Percentiles rank a stretch among this genome's conserved stretches.
phyloP scores from a whole-genome alignment of 73 alveolate genomes.

The Tetrahymena thermophila region DNA sequence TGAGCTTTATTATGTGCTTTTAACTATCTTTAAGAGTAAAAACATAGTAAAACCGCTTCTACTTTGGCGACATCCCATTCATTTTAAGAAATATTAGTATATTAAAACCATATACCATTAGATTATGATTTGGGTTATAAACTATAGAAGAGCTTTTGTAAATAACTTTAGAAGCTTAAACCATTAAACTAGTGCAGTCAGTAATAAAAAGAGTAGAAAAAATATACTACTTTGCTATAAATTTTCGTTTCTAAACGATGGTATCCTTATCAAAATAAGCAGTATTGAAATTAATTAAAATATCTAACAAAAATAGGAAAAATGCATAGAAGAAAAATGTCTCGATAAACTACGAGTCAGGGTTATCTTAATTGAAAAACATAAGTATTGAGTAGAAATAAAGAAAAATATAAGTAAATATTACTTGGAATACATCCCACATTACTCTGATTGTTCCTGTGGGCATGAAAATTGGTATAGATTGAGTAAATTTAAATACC shows the following conservation, averaged over 20 bases:
- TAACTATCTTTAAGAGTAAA: not conserved
- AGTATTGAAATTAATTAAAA: not conserved
- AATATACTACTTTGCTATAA: not conserved
- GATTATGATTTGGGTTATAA: not conserved
- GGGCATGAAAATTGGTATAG: not conserved
- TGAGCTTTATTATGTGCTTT: not conserved
- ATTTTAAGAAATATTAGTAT: not conserved
- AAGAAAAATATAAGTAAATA: not conserved
- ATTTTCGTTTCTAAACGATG: not conserved
- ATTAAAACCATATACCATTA: not conserved
- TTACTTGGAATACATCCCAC: not conserved
- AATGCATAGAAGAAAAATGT: not conserved
- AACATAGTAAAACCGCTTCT: not conserved
- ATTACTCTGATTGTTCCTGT: not conserved
- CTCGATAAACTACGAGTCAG: not conserved
- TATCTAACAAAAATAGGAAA: not conserved
- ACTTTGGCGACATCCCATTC: not conserved
- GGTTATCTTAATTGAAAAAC: not conserved
- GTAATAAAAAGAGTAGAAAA: not conserved
- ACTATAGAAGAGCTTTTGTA: not conserved
- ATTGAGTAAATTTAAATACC: not conserved
- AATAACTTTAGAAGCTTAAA: not conserved
- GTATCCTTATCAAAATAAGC: not conserved
- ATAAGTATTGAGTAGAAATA: not conserved
- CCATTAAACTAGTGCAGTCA: not conserved